A percentile compares a stretch with the other conserved stretches of the same genome.
Evolutionary conservation across 331 rosid species (phyloP).

Genomic region (Rhamnella rubrinervis): DNA sequence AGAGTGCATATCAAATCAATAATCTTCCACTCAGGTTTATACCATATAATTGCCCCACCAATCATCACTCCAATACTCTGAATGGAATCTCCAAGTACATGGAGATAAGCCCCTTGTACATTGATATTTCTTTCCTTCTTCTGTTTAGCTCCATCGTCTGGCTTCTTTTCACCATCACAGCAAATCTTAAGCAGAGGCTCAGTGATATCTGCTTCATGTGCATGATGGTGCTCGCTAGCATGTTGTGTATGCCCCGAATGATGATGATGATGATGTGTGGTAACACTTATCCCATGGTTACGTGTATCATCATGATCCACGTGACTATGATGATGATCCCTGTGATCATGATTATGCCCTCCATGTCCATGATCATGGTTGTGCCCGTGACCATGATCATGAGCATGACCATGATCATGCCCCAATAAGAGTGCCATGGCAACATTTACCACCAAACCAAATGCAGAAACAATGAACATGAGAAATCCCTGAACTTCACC

Average conservation of each 20-base stretch:
- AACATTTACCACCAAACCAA: conserved; percentile 53
- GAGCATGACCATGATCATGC: conserved; percentile 40
- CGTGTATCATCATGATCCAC: conserved; percentile 18
- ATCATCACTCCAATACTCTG: conserved; percentile 66
- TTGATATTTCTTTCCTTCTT: conserved; percentile 43
- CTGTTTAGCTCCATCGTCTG: not conserved
- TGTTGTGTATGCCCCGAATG: conserved; percentile 14
- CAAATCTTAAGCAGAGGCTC: conserved; percentile 37
- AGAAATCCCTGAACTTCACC: conserved; percentile 57
- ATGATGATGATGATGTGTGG: conserved; percentile 33
- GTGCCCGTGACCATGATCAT: conserved; percentile 34
- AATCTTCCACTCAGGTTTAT: conserved; percentile 50
- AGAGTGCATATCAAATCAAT: conserved; percentile 60
- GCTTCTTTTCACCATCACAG: conserved; percentile 24
- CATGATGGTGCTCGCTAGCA: conserved; percentile 27
- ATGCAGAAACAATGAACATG: conserved; percentile 59
- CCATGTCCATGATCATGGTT: conserved; percentile 11
- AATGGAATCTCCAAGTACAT: conserved; percentile 56
- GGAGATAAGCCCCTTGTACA: conserved; percentile 62
- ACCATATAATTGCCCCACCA: conserved; percentile 64
- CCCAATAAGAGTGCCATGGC: conserved; percentile 59
- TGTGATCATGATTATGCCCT: conserved; percentile 23
- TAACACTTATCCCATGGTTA: conserved; percentile 35
- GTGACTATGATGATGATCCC: conserved; percentile 20
- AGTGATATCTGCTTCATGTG: conserved; percentile 12